Conservation (phyloP, 495 filamentous ascomycete species). For the Hypoxylon perforatum region DNA sequence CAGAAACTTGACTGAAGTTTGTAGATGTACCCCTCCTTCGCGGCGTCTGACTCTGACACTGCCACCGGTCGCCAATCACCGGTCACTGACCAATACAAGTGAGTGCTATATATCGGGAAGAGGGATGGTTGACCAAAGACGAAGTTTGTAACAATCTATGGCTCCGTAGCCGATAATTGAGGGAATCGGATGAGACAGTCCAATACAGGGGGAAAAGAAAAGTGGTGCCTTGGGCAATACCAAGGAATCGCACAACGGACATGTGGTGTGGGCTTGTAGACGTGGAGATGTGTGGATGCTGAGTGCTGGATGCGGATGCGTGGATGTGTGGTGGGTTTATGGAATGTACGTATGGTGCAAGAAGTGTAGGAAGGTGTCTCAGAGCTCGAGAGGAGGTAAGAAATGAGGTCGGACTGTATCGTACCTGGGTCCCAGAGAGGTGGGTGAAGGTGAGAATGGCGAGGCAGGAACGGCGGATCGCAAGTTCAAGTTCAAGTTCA, state of each 20-base stretch:
- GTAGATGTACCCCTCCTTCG: constrained; percentile 23
- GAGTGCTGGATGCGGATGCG: too few species aligned
- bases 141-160: constrained; percentile 31
- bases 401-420: constrained; percentile 13
- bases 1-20: constrained; percentile 8
- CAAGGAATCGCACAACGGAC: constrained; percentile 30
- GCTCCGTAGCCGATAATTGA: too few species aligned
- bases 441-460: constrained; percentile 33
- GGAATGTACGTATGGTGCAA: too few species aligned
- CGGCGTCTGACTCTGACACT: constrained; percentile 2
- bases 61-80: not conserved
- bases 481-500: constrained; percentile 32
- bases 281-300: too few species aligned
- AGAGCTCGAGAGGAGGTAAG: not conserved
- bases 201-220: constrained; percentile 29
- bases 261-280: not conserved
- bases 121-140: constrained; percentile 6
- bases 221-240: constrained; percentile 36
- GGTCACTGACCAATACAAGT: constrained; percentile 23
- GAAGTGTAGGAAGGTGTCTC: not conserved
- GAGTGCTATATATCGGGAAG: constrained; percentile 4
- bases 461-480: constrained; percentile 39
- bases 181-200: not conserved
- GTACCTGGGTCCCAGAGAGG: constrained; percentile 43
- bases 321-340: too few species aligned